Percentiles rank a stretch among this genome's conserved stretches.
Evolutionary conservation across 352 stramenopile species (phyloP).

Genomic region (Phytophthora hibernalis): DNA sequence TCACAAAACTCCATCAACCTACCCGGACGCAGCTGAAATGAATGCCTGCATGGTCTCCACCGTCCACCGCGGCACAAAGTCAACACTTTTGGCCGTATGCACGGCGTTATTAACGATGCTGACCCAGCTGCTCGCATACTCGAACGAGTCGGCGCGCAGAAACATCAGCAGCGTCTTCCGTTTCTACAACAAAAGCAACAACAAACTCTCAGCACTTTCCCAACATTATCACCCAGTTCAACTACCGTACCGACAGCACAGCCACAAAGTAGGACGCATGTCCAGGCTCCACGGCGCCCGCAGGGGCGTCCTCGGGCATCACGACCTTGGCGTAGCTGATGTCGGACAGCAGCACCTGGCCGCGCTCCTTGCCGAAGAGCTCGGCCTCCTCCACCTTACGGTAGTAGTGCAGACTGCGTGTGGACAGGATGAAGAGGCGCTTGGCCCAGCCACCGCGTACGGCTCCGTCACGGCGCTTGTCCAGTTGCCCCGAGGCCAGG

Average conservation of each 20-base stretch:
- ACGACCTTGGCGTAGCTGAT: constrained; percentile 84
- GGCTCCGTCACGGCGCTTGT: constrained; percentile 86
- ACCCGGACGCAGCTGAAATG: constrained; percentile 70
- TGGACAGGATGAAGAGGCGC: constrained; percentile 85
- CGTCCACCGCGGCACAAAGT: constrained; percentile 73
- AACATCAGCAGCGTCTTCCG: constrained; percentile 84
- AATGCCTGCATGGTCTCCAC: constrained; percentile 80
- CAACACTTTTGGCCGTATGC: constrained; percentile 68
- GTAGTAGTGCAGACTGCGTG: constrained; percentile 85
- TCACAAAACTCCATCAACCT: constrained; percentile 18
- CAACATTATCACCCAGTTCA: background rate
- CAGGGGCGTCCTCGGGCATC: constrained; percentile 74
- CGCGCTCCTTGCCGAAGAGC: constrained; percentile 86
- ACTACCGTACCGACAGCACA: constrained; percentile 68
- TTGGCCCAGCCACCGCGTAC: constrained; percentile 85
- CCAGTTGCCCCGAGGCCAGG: constrained; percentile 72
- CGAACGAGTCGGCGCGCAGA: constrained; percentile 75
- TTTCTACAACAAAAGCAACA: constrained; percentile 47
- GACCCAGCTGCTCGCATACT: constrained; percentile 77
- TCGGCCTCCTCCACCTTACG: constrained; percentile 83
- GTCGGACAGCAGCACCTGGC: constrained; percentile 74
- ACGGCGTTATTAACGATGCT: constrained; percentile 83
- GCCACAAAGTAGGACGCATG: constrained; percentile 68
- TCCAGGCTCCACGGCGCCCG: constrained; percentile 70
- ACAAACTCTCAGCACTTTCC: constrained; percentile 5